Percentiles rank a stretch among this genome's conserved stretches.
Conservation (phyloP, 2,329 filamentous ascomycete genomes). For the Hypoxylon sp. region DNA sequence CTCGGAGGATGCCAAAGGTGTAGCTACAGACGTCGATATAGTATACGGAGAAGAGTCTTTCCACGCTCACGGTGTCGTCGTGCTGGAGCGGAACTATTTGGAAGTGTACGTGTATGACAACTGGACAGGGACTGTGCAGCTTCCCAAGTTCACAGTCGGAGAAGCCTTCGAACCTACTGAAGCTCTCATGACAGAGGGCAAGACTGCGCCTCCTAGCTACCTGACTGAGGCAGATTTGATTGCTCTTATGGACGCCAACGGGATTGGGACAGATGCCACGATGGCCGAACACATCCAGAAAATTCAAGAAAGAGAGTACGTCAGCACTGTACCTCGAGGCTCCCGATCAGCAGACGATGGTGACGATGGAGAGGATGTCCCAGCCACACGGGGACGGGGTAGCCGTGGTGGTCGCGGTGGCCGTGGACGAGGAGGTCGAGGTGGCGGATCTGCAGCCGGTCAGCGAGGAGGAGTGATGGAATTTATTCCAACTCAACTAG, state of each 20-base stretch:
- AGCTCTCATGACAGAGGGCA: constrained; percentile 90
- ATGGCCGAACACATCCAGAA: constrained; percentile 99
- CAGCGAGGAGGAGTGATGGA: constrained; percentile 76
- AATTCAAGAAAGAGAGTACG: constrained; percentile 92
- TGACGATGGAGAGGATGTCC: constrained; percentile 59
- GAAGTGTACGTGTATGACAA: constrained; percentile 97
- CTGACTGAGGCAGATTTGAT: constrained; percentile 97
- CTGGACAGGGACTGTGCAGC: constrained; percentile 88
- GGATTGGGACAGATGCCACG: constrained; percentile 97
- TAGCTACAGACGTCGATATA: constrained; percentile 87
- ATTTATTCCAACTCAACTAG: constrained; percentile 92
- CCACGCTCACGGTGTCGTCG: constrained; percentile 84
- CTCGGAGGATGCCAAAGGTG: constrained; percentile 91
- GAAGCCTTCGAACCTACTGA: constrained; percentile 91
- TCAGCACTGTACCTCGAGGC: constrained; percentile 71
- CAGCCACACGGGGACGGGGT: constrained; percentile 60
- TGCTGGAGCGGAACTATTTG: constrained; percentile 91
- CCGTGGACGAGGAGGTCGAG: constrained; percentile 61
- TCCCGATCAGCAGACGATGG: constrained; percentile 56
- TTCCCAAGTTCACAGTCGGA: constrained; percentile 84
- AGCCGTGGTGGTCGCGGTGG: constrained; percentile 67
- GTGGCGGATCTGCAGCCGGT: constrained; percentile 58
- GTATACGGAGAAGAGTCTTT: constrained; percentile 88
- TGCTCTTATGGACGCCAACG: constrained; percentile 97
- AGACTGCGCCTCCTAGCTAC: constrained; percentile 86